Evolutionary conservation across 306 rosid species (phyloP).

Genomic region (Inga leiocalycina): DNA sequence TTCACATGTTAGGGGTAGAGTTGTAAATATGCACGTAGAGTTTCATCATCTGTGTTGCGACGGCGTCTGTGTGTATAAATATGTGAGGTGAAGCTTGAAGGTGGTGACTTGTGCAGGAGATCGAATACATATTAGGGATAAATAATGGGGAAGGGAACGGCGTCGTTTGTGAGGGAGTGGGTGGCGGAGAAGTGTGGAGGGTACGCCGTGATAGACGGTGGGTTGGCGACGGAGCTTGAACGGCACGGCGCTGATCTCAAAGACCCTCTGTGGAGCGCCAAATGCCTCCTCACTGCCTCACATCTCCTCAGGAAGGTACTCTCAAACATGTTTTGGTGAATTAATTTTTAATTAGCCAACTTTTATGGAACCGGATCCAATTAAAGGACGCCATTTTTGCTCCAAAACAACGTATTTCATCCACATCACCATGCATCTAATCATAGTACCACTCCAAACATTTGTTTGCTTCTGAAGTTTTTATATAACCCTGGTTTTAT

Average conservation of each 20-base stretch:
- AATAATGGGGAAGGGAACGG: background rate
- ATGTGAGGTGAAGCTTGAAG: background rate
- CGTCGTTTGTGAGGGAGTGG: slow-evolving; percentile 1
- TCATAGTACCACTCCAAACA: too few species aligned
- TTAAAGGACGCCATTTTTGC: background rate
- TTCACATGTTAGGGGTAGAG: background rate
- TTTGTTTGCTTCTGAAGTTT: background rate
- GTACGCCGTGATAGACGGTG: background rate
- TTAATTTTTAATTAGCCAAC: background rate
- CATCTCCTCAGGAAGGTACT: background rate
- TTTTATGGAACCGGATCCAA: background rate
- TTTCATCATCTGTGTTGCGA: background rate
- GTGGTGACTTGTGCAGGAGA: background rate
- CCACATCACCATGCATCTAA: background rate
- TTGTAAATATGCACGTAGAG: background rate
- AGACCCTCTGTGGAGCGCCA: background rate
- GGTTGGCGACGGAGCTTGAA: slow-evolving; percentile 10
- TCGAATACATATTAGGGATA: background rate
- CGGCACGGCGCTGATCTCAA: background rate
- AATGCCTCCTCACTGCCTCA: background rate
- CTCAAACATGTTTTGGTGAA: background rate
- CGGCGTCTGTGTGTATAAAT: background rate
- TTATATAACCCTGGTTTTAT: background rate
- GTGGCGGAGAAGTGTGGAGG: background rate
- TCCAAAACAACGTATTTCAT: background rate